Evolutionary conservation across 208 protist species (phyloP), one percentile per base, ranked within the genome.

Genomic region (Tritrichomonas foetus): DNA sequence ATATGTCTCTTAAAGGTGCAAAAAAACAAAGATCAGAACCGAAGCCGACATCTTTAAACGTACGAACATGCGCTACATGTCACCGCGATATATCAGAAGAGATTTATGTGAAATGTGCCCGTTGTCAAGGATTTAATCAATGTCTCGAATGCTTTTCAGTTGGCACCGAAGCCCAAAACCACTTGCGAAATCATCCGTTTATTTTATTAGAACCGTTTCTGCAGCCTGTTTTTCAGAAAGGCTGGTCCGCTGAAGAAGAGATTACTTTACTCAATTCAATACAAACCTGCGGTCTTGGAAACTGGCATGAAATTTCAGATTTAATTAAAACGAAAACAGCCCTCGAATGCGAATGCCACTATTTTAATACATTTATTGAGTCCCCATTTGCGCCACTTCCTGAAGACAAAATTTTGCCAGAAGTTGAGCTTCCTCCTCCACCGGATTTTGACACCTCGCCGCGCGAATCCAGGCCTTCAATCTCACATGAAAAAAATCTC

Each of bases 401-500:
- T 0, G 2, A n/a, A n/a, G 47, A 89, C 2, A 49, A 89, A 50
- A 49, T 89, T 39, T 27, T 89, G 33, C 78, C 78, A 20, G 47
- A 53, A 39, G 47, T 27, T 16, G n/a, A 39, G n/a, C 78, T 89
- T 9, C 78, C 78, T 9, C 78, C 78, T 16, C 78, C 41, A 14
- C 78, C 78, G 1, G 78, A 89, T n/a, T 89, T 47, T 50, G 78
- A 89, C 16, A 89, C 78, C 2, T 53, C 41, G 3, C 78, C 78
- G 39, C 8, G 78, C 20, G 78, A 89, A n/a, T 89, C 78, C 33
- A 33, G 78, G 0, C 78, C 78, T 39, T 89, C 78, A 33, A 89
- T 89, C 39, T 53, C 78, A 13, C 78, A 89, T 47, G 78, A 89
- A n/a, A 89, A 89, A 89, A 89, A 89, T 89, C 47, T 89, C 1